Evolutionary conservation across 257 asterid genomes (phyloP).

Genomic region (Nicotiana knightiana): DNA sequence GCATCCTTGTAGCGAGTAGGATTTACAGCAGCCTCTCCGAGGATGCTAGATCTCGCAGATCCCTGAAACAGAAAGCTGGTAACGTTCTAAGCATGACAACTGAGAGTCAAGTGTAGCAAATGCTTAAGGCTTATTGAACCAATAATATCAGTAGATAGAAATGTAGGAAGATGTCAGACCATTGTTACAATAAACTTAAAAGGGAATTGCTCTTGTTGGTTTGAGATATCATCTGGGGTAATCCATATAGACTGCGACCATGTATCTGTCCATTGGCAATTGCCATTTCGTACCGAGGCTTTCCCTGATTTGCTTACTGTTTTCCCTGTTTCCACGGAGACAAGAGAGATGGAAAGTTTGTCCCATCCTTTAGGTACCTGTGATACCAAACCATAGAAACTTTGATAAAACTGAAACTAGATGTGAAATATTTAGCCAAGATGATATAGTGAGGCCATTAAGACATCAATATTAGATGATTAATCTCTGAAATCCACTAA

Average conservation of each 20-base stretch:
- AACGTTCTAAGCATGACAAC: background rate
- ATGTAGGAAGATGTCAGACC: constrained; percentile 15
- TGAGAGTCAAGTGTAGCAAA: background rate
- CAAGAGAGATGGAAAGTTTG: constrained; percentile 30
- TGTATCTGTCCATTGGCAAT: constrained; percentile 44
- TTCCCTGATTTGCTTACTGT: constrained; percentile 29
- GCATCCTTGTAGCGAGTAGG: constrained; percentile 27
- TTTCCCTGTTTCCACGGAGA: constrained; percentile 36
- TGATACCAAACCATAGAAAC: background rate
- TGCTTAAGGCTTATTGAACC: background rate
- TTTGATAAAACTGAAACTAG: background rate
- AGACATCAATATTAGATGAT: background rate
- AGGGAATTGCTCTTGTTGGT: constrained; percentile 17
- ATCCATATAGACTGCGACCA: constrained; percentile 49
- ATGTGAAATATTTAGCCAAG: background rate
- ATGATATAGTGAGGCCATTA: background rate
- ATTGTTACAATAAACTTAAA: constrained; percentile 35
- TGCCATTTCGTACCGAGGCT: constrained; percentile 29
- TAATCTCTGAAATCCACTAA: background rate
- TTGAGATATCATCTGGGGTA: constrained; percentile 24
- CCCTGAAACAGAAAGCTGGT: constrained; percentile 26
- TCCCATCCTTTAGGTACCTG: constrained; percentile 60
- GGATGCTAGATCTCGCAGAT: constrained; percentile 31
- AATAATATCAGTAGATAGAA: background rate
- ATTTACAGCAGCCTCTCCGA: constrained; percentile 37